A percentile compares a stretch with the other conserved stretches of the same genome.
Evolutionary conservation across 164 flowering plant species (phyloP).

Genomic region (Nelumbo lutea): DNA sequence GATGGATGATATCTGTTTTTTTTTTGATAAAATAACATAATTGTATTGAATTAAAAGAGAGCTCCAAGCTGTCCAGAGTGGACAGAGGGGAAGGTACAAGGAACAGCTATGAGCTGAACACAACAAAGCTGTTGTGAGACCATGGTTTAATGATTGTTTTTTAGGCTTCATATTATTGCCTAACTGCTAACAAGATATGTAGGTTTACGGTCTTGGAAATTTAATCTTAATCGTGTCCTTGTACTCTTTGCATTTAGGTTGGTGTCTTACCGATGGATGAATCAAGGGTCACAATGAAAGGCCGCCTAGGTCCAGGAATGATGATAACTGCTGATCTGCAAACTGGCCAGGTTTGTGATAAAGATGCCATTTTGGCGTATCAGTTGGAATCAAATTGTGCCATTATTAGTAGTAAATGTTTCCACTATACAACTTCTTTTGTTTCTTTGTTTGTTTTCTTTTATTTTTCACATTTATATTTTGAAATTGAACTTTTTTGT

Average conservation of each 20-base stretch:
- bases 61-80: no score
- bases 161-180: no score
- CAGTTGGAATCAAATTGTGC: not conserved
- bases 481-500: no score
- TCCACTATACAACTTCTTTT: not conserved
- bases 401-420: not conserved
- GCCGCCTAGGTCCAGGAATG: slow-evolving; percentile 99
- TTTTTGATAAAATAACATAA: no score
- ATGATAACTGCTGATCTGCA: slow-evolving; percentile 87
- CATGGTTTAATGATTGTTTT: no score
- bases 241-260: slow-evolving; percentile 45
- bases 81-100: no score
- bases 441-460: no score
- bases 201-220: not conserved
- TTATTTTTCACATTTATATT: no score
- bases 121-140: no score
- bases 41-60: no score
- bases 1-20: no score
- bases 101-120: no score
- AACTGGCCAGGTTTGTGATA: slow-evolving; percentile 75
- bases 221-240: not conserved
- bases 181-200: not conserved
- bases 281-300: slow-evolving; percentile 83
- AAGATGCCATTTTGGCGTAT: not conserved
- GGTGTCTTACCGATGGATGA: slow-evolving; percentile 97